These are phyloP conservation scores for Aspergillus nidulans DNA, from an alignment of 495 filamentous ascomycete genomes.

Conservation along the genomic window DNA sequence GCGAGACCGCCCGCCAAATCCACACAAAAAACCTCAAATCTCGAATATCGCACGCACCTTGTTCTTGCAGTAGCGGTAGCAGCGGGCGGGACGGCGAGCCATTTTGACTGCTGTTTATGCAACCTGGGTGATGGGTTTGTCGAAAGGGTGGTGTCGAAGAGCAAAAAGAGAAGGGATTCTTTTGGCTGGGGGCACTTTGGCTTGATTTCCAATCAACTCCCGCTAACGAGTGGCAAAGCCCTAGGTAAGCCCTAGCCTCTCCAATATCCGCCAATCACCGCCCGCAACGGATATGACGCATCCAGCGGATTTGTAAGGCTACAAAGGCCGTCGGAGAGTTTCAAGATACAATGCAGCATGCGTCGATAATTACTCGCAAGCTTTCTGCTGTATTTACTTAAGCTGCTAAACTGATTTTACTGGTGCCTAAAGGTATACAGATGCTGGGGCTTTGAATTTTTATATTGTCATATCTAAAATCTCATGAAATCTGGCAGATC, in stretches of 20 bases:
- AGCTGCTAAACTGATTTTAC: no score
- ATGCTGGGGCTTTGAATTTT: not conserved
- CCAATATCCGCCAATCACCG: slow-evolving; percentile 33
- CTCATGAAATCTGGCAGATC: slow-evolving; percentile 6
- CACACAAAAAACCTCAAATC: slow-evolving; percentile 21
- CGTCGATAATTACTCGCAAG: not conserved
- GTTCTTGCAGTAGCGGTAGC: slow-evolving; percentile 99
- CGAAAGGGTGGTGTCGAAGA: slow-evolving; percentile 35
- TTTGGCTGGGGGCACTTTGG: slow-evolving; percentile 32
- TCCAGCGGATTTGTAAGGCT: slow-evolving; percentile 16
- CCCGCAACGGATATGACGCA: slow-evolving; percentile 7
- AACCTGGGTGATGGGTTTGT: slow-evolving; percentile 40
- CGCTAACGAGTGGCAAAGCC: slow-evolving; percentile 43
- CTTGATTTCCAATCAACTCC: slow-evolving; percentile 49
- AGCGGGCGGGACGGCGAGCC: slow-evolving; percentile 96
- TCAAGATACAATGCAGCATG: slow-evolving; percentile 1
- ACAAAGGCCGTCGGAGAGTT: not conserved
- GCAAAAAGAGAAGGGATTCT: slow-evolving; percentile 31
- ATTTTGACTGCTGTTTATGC: slow-evolving; percentile 69
- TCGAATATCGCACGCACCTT: slow-evolving; percentile 63
- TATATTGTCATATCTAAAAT: slow-evolving; percentile 25
- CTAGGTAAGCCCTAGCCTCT: slow-evolving; percentile 44
- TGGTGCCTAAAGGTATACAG: not conserved
- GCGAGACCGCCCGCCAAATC: slow-evolving; percentile 31
- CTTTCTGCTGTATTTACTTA: not conserved